phyloP scores from a whole-genome alignment of 2,329 filamentous ascomycete species.

The Diaporthe longicolla region DNA sequence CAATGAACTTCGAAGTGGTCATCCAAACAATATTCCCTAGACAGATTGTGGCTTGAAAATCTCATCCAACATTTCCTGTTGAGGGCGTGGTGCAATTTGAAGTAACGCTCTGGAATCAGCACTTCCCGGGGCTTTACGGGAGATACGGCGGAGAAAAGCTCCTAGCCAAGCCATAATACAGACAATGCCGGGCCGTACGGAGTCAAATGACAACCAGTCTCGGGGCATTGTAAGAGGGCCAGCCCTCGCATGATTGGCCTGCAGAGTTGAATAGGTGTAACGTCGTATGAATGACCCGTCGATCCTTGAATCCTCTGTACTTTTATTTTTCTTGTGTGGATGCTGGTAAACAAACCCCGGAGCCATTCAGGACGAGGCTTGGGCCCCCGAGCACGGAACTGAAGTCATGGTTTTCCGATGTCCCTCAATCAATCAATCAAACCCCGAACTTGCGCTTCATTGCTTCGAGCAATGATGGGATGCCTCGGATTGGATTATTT shows the following conservation, averaged over 20 bases:
- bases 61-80: neutral
- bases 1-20: neutral
- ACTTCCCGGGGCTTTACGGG: neutral
- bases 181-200: neutral
- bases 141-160: neutral
- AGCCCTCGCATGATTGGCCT: conserved; percentile 3
- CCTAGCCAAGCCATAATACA: neutral
- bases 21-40: neutral
- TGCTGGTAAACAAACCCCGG: neutral
- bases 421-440: neutral
- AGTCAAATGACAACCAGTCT: neutral
- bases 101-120: neutral
- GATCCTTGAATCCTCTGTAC: neutral
- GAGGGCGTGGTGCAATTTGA: neutral
- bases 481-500: neutral
- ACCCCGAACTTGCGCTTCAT: neutral
- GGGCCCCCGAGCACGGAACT: neutral
- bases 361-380: neutral
- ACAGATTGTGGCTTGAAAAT: neutral
- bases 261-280: neutral
- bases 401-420: neutral
- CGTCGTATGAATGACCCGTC: neutral
- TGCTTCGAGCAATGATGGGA: neutral
- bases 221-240: neutral
- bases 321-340: neutral